Evolutionary conservation across 345 rosid species (phyloP), one percentile per base, ranked within the genome.

Genomic region (Pseudoturritis turrita): DNA sequence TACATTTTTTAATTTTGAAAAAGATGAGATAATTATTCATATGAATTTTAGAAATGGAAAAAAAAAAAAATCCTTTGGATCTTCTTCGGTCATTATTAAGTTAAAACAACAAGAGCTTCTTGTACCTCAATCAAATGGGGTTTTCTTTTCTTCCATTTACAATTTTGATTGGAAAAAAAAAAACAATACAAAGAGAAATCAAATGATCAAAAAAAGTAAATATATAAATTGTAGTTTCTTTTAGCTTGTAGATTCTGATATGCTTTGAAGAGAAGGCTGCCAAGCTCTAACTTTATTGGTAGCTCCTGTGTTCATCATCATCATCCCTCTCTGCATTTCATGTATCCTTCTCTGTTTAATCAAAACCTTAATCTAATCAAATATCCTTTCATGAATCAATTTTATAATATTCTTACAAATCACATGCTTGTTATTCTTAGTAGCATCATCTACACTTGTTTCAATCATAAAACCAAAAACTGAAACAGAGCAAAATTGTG

Each of bases 211-310:
- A 74, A 49, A 29, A 65, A 31, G 55, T 12, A 65, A n/a, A 41
- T 23, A 26, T n/a, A 45, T 4, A 3, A 26, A 18, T 1, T 2
- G 1, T 28, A 68, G 43, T 3, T 10, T 10, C n/a, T n/a, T 45
- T 68, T 44, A 76, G 52, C 33, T 52, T 15, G 76, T 64, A 70
- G 71, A 70, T 70, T 76, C 79, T 47, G 76, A 55, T 1, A 76
- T 76, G 76, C 79, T 76, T 49, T 70, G 75, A 55, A 76, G 79
- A 55, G 79, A 76, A 61, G 79, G 79, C 52, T 76, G 79, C 79
- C 79, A 76, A 62, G 71, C 61, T 76, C 62, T 76, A 39, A 46
- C 61, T 70, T 76, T 70, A 23, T 35, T 53, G 50, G 18, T 43
- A 50, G 49, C 74, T 40, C 69, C 73, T 39, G 28, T 41, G 36